phyloP scores from a whole-genome alignment of 768 basidiomycete genomes.

The Rhizopogon vulgaris region DNA sequence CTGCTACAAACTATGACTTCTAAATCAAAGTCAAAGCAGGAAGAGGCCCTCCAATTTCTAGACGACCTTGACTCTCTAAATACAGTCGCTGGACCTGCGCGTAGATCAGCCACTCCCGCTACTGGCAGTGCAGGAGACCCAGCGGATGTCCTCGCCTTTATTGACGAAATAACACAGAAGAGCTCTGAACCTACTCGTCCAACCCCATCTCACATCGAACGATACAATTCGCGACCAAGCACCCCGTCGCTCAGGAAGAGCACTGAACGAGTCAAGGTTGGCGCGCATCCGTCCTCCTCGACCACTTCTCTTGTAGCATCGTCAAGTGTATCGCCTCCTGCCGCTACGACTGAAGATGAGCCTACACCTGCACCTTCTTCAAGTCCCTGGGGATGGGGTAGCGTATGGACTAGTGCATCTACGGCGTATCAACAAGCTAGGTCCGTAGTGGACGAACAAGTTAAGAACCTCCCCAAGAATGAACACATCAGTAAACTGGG shows the following conservation, averaged over 20 bases:
- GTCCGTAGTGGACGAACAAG: conserved; percentile 87
- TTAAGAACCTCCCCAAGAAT: conserved; percentile 79
- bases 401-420: conserved; percentile 84
- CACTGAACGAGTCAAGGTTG: conserved; percentile 69
- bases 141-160: conserved; percentile 84
- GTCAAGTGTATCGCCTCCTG: conserved; percentile 22
- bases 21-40: conserved; percentile 69
- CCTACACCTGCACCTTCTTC: conserved; percentile 6
- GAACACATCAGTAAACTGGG: conserved; percentile 88
- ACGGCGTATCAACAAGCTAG: conserved; percentile 83
- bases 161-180: conserved; percentile 93
- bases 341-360: conserved; percentile 17
- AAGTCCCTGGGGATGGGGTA: conserved; percentile 76
- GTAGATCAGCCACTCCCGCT: conserved; percentile 7
- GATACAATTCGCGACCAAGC: conserved; percentile 56
- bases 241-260: conserved; percentile 71
- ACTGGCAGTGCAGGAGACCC: conserved; percentile 54
- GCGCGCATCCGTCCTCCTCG: conserved; percentile 37
- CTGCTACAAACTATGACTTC: conserved; percentile 23
- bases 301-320: conserved; percentile 34
- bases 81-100: conserved; percentile 25
- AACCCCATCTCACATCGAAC: conserved; percentile 46
- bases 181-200: conserved; percentile 70
- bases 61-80: conserved; percentile 89
- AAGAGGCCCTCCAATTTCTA: conserved; percentile 89